Conservation (phyloP, 495 filamentous ascomycete species). For the Lasiosphaeriaceae sp. region DNA sequence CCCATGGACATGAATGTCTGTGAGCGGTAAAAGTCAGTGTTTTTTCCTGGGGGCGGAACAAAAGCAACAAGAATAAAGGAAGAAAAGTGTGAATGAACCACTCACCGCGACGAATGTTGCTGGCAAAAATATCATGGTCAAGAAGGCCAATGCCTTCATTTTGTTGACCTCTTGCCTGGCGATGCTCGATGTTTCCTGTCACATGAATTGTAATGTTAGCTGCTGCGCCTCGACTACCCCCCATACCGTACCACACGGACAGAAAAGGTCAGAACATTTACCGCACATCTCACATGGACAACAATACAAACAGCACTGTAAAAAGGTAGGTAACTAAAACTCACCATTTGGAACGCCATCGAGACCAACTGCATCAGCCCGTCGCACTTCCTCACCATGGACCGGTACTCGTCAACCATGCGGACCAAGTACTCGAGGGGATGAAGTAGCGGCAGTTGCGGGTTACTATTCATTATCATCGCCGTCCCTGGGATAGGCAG, state of each 20-base stretch:
- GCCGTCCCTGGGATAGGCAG: background rate
- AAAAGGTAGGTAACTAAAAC: background rate
- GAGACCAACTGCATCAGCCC: constrained; percentile 2
- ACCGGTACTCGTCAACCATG: constrained; percentile 6
- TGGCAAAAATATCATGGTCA: constrained; percentile 12
- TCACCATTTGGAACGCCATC: constrained; percentile 14
- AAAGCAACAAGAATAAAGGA: background rate
- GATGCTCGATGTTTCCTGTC: constrained; percentile 12
- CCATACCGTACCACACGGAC: background rate
- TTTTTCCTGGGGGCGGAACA: background rate
- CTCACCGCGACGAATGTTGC: constrained; percentile 13
- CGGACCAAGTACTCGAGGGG: constrained; percentile 2
- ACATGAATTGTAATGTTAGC: background rate
- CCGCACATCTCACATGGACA: background rate
- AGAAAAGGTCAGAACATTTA: background rate
- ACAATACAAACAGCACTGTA: background rate
- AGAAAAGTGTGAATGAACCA: background rate
- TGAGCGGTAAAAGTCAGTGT: background rate
- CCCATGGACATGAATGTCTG: constrained; percentile 11
- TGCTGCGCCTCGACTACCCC: background rate
- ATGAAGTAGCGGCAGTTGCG: constrained; percentile 5
- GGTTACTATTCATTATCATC: background rate
- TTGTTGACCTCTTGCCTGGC: constrained; percentile 8
- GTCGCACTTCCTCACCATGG: constrained; percentile 7
- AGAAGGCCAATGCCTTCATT: constrained; percentile 8